Percentiles rank a stretch among this genome's conserved stretches.
Conservation (phyloP, 2,329 filamentous ascomycete genomes). For the Ascochyta rabiei region DNA sequence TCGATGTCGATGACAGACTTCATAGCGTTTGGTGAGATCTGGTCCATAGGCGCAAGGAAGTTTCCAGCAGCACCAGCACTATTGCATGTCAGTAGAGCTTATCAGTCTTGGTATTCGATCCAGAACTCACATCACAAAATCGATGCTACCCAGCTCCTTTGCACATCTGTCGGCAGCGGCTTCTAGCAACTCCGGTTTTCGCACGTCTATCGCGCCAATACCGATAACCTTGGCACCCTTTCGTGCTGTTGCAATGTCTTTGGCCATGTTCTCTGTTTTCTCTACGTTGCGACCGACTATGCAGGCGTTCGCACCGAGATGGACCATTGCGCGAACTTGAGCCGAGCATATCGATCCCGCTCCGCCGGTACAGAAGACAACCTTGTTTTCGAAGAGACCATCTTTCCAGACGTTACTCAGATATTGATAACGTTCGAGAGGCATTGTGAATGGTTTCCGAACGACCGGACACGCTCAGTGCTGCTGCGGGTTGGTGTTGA, state of each 20-base stretch:
- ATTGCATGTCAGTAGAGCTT: conserved; percentile 20
- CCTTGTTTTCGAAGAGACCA: conserved; percentile 86
- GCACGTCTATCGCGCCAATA: conserved; percentile 76
- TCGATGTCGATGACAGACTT: conserved; percentile 97
- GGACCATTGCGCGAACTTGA: conserved; percentile 88
- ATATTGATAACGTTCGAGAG: conserved; percentile 74
- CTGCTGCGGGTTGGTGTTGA: not conserved
- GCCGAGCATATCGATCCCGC: conserved; percentile 93
- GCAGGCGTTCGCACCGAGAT: conserved; percentile 89
- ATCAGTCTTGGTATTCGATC: not conserved
- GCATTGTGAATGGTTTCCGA: conserved; percentile 59
- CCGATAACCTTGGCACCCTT: conserved; percentile 83
- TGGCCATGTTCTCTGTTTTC: conserved; percentile 82
- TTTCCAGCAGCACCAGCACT: conserved; percentile 95
- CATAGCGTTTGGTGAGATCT: conserved; percentile 87
- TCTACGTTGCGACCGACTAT: conserved; percentile 89
- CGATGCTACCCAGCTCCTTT: conserved; percentile 83
- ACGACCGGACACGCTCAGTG: no score
- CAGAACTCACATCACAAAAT: conserved; percentile 80
- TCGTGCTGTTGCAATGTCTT: conserved; percentile 80
- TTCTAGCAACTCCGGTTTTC: conserved; percentile 68
- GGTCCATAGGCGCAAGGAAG: conserved; percentile 84
- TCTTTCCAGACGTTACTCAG: conserved; percentile 85
- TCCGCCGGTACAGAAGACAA: conserved; percentile 93
- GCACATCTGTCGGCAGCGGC: conserved; percentile 79